Evolutionary conservation across 768 basidiomycete species (phyloP).

Genomic region (Suillus decipiens): DNA sequence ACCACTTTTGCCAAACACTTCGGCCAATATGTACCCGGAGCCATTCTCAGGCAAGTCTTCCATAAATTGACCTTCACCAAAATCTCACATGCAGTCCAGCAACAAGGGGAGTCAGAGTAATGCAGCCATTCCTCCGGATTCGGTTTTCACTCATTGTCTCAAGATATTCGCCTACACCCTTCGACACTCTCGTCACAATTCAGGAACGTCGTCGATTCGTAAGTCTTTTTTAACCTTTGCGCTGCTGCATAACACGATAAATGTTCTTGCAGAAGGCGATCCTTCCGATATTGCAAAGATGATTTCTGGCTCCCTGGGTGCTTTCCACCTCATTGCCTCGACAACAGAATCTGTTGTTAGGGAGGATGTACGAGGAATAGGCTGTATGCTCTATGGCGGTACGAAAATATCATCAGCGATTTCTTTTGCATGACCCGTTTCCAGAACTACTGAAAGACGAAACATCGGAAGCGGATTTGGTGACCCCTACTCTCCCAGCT

Average conservation of each 20-base stretch:
- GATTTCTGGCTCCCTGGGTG: slow-evolving; percentile 62
- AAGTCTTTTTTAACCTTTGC: slow-evolving; percentile 13
- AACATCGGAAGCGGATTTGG: slow-evolving; percentile 73
- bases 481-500: slow-evolving; percentile 76
- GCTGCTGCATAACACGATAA: slow-evolving; percentile 9
- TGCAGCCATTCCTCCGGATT: slow-evolving; percentile 36
- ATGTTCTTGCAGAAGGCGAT: slow-evolving; percentile 45
- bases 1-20: slow-evolving; percentile 51
- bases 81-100: slow-evolving; percentile 1
- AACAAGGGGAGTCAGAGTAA: slow-evolving; percentile 34
- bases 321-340: slow-evolving; percentile 60
- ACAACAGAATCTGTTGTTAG: slow-evolving; percentile 54
- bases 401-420: slow-evolving; percentile 7
- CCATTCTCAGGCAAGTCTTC: slow-evolving; percentile 21
- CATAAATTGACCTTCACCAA: slow-evolving; percentile 5
- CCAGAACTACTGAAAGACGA: slow-evolving; percentile 87
- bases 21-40: slow-evolving; percentile 29
- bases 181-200: slow-evolving; percentile 65
- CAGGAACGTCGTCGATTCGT: slow-evolving; percentile 56
- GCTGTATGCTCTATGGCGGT: slow-evolving; percentile 81
- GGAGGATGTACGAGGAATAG: slow-evolving; percentile 80
- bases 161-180: slow-evolving; percentile 82
- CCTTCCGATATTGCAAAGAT: slow-evolving; percentile 60
- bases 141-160: slow-evolving; percentile 64
- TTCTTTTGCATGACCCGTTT: slow-evolving; percentile 15